A percentile compares a stretch with the other conserved stretches of the same genome.
These are phyloP conservation scores for Hymenoscyphus fructigenus DNA, from an alignment of 2,329 filamentous ascomycete genomes.

Conservation along the genomic window DNA sequence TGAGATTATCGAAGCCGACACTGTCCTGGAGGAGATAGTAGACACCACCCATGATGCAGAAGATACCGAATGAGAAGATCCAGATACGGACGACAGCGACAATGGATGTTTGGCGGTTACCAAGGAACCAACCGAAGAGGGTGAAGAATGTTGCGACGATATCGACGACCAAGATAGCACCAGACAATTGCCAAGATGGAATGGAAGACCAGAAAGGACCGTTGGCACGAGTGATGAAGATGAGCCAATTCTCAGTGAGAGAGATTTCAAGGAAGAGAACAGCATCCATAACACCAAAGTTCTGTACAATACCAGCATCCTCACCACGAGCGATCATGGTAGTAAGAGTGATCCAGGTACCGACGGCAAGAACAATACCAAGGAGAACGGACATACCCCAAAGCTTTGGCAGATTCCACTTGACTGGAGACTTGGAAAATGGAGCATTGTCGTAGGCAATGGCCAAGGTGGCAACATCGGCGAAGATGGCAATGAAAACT, in stretches of 20 bases:
- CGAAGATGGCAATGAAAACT: conserved; percentile 93
- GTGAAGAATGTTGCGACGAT: conserved; percentile 82
- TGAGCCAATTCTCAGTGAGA: conserved; percentile 92
- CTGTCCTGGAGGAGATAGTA: conserved; percentile 84
- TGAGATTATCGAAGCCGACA: conserved; percentile 82
- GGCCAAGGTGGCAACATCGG: conserved; percentile 86
- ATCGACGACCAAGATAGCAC: conserved; percentile 79
- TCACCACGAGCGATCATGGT: conserved; percentile 71
- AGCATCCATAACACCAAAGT: conserved; percentile 77
- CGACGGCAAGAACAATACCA: conserved; percentile 75
- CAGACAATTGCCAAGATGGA: conserved; percentile 79
- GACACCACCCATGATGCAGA: conserved; percentile 72
- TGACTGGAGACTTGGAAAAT: conserved; percentile 81
- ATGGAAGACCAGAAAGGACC: conserved; percentile 89
- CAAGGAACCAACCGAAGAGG: conserved; percentile 80
- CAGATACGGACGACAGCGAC: conserved; percentile 85
- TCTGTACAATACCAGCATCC: conserved; percentile 83
- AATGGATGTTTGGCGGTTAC: conserved; percentile 67
- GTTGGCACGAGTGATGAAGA: conserved; percentile 93
- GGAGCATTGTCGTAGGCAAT: conserved; percentile 94
- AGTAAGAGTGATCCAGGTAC: conserved; percentile 86
- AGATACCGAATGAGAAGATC: conserved; percentile 88
- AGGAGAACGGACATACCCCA: conserved; percentile 91
- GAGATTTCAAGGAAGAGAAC: conserved; percentile 89
- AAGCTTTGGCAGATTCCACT: conserved; percentile 92